Percentiles rank a stretch among this genome's conserved stretches.
phyloP scores from a whole-genome alignment of 1,284 basidiomycete genomes.

The Phellopilus nigrolimitatus region DNA sequence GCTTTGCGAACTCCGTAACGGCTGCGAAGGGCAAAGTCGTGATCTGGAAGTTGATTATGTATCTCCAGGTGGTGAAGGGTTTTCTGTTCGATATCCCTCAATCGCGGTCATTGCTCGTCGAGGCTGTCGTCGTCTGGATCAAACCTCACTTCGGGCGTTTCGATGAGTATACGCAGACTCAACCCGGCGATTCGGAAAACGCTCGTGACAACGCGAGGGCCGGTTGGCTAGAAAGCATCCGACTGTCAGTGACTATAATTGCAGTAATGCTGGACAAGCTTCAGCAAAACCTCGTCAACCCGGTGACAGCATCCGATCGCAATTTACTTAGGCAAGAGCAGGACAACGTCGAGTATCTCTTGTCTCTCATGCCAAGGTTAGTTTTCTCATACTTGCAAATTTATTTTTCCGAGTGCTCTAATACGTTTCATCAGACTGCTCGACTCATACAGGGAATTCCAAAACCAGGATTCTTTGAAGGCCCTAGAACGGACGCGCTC shows the following conservation, averaged over 20 bases:
- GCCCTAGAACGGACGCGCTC: conserved; percentile 69
- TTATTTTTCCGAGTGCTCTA: conserved; percentile 16
- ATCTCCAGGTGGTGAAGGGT: conserved; percentile 85
- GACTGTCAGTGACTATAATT: conserved; percentile 79
- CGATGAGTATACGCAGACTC: conserved; percentile 70
- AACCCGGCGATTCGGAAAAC: conserved; percentile 58
- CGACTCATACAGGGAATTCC: conserved; percentile 85
- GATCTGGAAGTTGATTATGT: conserved; percentile 92
- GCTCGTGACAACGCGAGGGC: conserved; percentile 74
- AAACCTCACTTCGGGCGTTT: conserved; percentile 93
- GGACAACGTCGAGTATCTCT: conserved; percentile 87
- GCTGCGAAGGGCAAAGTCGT: conserved; percentile 82
- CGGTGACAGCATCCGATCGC: conserved; percentile 57
- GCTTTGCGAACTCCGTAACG: conserved; percentile 83
- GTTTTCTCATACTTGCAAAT: conserved; percentile 23
- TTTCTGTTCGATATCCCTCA: conserved; percentile 83
- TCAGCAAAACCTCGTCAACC: conserved; percentile 74
- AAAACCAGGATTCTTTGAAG: conserved; percentile 58
- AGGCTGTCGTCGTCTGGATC: conserved; percentile 88
- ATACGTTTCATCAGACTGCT: conserved; percentile 49
- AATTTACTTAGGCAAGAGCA: conserved; percentile 74
- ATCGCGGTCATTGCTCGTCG: conserved; percentile 78
- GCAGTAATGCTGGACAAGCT: conserved; percentile 91
- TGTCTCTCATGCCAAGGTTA: conserved; percentile 83
- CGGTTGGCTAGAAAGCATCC: conserved; percentile 85